Base-by-base conservation (phyloP, 805 yeast genomes). In the Naumovozyma baii region DNA sequence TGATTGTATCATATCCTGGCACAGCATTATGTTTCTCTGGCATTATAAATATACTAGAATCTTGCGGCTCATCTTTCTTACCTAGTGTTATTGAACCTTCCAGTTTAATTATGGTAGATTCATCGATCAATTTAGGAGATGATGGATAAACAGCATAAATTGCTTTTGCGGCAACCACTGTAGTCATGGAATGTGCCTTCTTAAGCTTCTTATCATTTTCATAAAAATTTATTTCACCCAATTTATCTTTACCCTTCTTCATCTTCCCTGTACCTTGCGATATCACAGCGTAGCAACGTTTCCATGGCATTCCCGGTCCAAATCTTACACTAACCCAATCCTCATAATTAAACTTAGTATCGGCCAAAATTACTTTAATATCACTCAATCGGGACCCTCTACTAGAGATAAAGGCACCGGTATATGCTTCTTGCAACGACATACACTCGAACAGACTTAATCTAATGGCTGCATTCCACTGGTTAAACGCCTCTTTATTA, bases 301-400 rank as follows among this genome's bases (percentile, higher is more conserved):
- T 83, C 96, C 96, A 92, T 1, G 96, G 95, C 94, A 86, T 85
- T 18, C 98, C 98, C 8, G 92, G 75, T 15, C 98, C 97, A 61
- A 90, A 92, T 48, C 97, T 71, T 14, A 92, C 94, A 57, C 87
- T 74, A 33, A 83, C 87, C 96, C 96, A 90, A 53, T 88, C 96
- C 60, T 85, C 95, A 55, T 86, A 92, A 43, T 75, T 76, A 57
- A 78, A 83, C 54, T 90, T 80, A 15, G 92, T 80, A 47, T 83
- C 95, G 1, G 94, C 81, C 42, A 92, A 68, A 34, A 92, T 70
- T 13, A 90, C 82, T 44, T 83, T 74, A 45, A 92, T 87, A 55
- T 94, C 97, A 39, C 90, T 80, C 44, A 92, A 66, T 44, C 82
- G 68, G 4, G 94, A 73, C 17, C 98, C 98, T 54, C 94, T 72